Evolutionary conservation across 257 asterid species (phyloP).

Genomic region (Thymus mandschuricus): DNA sequence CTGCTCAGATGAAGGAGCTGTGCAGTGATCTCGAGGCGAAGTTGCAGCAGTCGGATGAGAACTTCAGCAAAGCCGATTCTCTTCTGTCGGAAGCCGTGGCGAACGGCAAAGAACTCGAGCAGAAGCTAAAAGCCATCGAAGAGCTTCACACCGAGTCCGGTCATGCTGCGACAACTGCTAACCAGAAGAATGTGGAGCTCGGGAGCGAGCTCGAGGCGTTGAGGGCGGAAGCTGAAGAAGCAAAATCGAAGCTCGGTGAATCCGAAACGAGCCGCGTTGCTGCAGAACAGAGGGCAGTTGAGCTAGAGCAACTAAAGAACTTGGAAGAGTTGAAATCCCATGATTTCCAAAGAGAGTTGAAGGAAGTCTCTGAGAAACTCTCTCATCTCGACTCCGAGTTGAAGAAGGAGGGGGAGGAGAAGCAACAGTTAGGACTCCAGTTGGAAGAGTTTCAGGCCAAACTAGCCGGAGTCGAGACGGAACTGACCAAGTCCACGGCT

Average conservation of each 20-base stretch:
- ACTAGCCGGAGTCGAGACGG: conserved; percentile 54
- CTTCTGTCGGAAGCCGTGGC: conserved; percentile 78
- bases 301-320: conserved; percentile 69
- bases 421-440: conserved; percentile 49
- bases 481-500: conserved; percentile 47
- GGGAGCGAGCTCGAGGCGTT: conserved; percentile 53
- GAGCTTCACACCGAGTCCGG: conserved; percentile 72
- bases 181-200: conserved; percentile 64
- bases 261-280: conserved; percentile 54
- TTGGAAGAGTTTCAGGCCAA: conserved; percentile 62
- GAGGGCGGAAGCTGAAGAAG: conserved; percentile 56
- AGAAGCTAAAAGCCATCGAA: conserved; percentile 68
- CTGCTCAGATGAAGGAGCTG: conserved; percentile 65
- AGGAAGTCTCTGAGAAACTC: conserved; percentile 54
- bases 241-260: conserved; percentile 59
- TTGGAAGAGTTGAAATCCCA: conserved; percentile 58
- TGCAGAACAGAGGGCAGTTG: conserved; percentile 64
- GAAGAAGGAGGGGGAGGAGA: conserved; percentile 57
- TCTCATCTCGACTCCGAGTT: conserved; percentile 53
- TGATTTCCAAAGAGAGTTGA: conserved; percentile 60
- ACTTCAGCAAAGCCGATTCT: conserved; percentile 68
- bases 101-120: conserved; percentile 71
- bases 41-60: conserved; percentile 78
- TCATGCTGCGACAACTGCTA: conserved; percentile 46
- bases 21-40: conserved; percentile 76